Conservation (phyloP, 108 stramenopile species). For the Fistulifera pelliculosa region DNA sequence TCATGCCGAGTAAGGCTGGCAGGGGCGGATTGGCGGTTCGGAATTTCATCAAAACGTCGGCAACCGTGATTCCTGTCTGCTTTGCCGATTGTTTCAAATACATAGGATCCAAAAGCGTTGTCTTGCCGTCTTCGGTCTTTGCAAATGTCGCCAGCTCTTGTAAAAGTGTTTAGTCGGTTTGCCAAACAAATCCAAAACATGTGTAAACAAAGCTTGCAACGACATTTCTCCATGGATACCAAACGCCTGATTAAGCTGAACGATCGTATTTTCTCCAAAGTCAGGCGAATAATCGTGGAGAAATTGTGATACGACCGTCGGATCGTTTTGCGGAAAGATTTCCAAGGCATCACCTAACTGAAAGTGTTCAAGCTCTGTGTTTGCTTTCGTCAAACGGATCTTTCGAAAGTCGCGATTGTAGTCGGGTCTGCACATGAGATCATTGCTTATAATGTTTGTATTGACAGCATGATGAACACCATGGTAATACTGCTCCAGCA, state of each 20-base stretch:
- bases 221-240: slow-evolving; percentile 46
- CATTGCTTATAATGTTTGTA: slow-evolving; percentile 18
- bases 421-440: slow-evolving; percentile 32
- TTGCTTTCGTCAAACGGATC: slow-evolving; percentile 16
- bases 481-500: slow-evolving; percentile 25
- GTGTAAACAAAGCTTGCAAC: slow-evolving; percentile 38
- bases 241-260: slow-evolving; percentile 36
- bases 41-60: slow-evolving; percentile 35
- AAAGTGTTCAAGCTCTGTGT: slow-evolving; percentile 21
- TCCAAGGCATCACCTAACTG: slow-evolving; percentile 60
- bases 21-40: slow-evolving; percentile 42
- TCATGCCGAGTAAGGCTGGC: slow-evolving; percentile 45
- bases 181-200: slow-evolving; percentile 60
- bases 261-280: slow-evolving; percentile 42
- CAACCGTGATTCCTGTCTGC: slow-evolving; percentile 37
- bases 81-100: slow-evolving; percentile 26
- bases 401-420: slow-evolving; percentile 58
- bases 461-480: slow-evolving; percentile 18
- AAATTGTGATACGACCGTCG: slow-evolving; percentile 33
- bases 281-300: slow-evolving; percentile 44
- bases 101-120: slow-evolving; percentile 27
- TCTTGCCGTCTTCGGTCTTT: slow-evolving; percentile 32
- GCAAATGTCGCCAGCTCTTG: slow-evolving; percentile 58
- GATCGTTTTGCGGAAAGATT: slow-evolving; percentile 54
- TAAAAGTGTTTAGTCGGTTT: slow-evolving; percentile 52